Evolutionary conservation across 176 grass and related monocot species (phyloP), one percentile per base, ranked within the genome.

Genomic region (Rhynchospora tenuis): DNA sequence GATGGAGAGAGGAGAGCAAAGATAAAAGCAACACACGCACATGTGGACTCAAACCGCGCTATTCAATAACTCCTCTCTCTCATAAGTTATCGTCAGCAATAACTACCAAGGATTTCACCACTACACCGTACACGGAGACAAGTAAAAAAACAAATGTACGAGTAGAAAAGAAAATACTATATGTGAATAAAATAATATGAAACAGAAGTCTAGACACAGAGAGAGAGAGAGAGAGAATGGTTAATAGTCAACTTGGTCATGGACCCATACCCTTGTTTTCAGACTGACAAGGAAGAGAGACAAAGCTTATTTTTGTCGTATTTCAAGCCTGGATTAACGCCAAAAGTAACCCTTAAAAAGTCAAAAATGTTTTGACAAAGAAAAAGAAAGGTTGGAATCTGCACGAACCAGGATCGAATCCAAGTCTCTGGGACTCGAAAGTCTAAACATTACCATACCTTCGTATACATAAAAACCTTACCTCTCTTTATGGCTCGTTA

Each of bases 401-500:
- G 56, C 64, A 81, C 78, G 33, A 42, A 38, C 33, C 33, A 38
- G 33, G 33, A 38, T 38, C 33, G 59, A 33, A 63, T 81, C 56
- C 44, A 81, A 58, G 59, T 43, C 78, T 61, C 56, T 45, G 4
- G 78, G 78, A 54, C 33, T 81, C 52, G 23, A 27, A 77, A 77
- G 48, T 28, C 20, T 31, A 70, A 6, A 70, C 28, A 29, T 33
- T 55, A 75, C 71, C 54, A 24, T 81, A 38, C 56, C 76, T 80
- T 13, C 17, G 10, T 7, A 75, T 12, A 70, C 31, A 15, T 17
- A 45, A 45, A 51, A 61, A 38, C 43, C 56, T 82, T 52, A 82
- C 79, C 80, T 81, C 73, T 82, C 80, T 82, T 82, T 82, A 82
- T 82, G 62, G 80, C n/a, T 82, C 9, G 80, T 65, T 65, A 82